Base-by-base conservation (phyloP, 2,329 filamentous ascomycete genomes). In the Phialemonium atrogriseum region DNA sequence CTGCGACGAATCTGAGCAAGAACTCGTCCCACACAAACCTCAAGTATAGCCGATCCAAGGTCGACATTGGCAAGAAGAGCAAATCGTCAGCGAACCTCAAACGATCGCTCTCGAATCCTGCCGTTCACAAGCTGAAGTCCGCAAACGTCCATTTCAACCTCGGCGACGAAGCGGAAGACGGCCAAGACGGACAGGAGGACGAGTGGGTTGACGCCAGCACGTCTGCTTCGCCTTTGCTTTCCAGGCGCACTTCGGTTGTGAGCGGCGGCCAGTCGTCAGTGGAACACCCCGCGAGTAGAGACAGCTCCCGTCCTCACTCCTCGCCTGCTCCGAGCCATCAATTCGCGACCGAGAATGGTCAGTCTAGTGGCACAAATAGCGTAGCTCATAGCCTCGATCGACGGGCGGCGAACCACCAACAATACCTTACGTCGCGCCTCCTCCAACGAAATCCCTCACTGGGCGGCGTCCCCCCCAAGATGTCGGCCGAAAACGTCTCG, bases 201-300 rank as follows among this genome's bases (percentile, higher is more conserved):
- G 75, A 75, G 58, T 80, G 77, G 77, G 72, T 80, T 24, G 77
- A 81, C 54, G 74, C 75, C 37, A 79, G 73, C 52, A 66, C 64
- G 27, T 77, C 72, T 35, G 75, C 74, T 31, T 78, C 73, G 9
- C 75, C 75, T 5, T 69, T 74, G 39, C 55, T 71, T 27, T 70
- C 67, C 10, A 55, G 67, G 35, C 59, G 62, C 45, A 52, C 64
- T 16, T 73, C 69, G 3, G 54, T 69, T 19, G 62, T 63, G 36
- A 64, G 64, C 51, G 68, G 63, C 41, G 64, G 57, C 13, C 66
- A 65, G 33, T 65, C 63, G 10, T 69, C 61, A 18, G 51, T 62
- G 17, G 66, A n/a, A n/a, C n/a, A n/a, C n/a, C n/a, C n/a, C n/a
- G 18, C 21, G 35, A 31, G 36, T 33, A 42, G 22, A 28, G 49